Evolutionary conservation across 352 stramenopile genomes (phyloP), one percentile per base, ranked within the genome.

Genomic region (Globisporangium viniferum): DNA sequence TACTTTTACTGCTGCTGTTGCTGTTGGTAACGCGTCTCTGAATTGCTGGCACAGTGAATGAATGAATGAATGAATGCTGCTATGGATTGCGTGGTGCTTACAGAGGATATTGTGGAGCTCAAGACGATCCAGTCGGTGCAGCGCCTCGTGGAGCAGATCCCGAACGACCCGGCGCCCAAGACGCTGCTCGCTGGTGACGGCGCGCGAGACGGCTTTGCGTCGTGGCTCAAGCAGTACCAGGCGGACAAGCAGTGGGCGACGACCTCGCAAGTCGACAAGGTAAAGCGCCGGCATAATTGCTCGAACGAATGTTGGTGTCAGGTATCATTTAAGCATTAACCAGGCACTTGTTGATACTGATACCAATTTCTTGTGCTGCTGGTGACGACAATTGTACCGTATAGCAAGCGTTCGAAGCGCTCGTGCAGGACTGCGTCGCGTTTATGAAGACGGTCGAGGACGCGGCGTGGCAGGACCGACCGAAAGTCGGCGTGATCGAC

Each of bases 51-150:
- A 10, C 7, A 24, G 54, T 33, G 27, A 22, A 44, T 68, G 33
- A 39, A 39, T 46, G 39, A 46, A 46, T 24, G 24, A 24, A 24
- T 24, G 24, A 24, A 24, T 24, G 24, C 24, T 24, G 24, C 24
- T 24, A 24, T 24, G 24, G 24, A 24, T 24, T 24, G 24, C 24
- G 24, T 24, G 24, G 24, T 24, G 0, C 24, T 24, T 24, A 24
- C 24, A 24, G 80, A 80, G 51, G 75, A 86, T 24, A 51, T 91
- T 5, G 63, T 72, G 54, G 84, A 92, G 75, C 77, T 92, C 51
- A 72, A 75, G 59, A 88, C 82, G 68, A 77, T 92, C 48, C 31
- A 71, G 35, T 65, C 75, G 7, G 81, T 90, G 64, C 78, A 91
- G 69, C 79, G 74, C 2, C 68, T 91, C 24, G 72, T 77, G 56